phyloP scores from a whole-genome alignment of 345 rosid species.

The Erysimum cheiranthoides region DNA sequence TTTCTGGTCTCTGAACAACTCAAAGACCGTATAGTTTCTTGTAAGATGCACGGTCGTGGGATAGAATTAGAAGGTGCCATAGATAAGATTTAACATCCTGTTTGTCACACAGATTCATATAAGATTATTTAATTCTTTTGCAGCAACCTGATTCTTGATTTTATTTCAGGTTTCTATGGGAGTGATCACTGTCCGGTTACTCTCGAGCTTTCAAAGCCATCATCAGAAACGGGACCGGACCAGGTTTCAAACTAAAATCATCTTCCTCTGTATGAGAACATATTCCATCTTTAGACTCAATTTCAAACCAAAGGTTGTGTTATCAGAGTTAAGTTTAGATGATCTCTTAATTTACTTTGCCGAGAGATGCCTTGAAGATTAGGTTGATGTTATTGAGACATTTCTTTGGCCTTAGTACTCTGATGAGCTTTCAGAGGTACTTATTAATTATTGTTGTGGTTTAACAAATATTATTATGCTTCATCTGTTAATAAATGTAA shows the following conservation, averaged over 20 bases:
- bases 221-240: constrained; percentile 40
- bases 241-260: constrained; percentile 35
- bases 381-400: constrained; percentile 33
- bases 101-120: neutral
- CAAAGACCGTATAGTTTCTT: constrained; percentile 61
- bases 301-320: constrained; percentile 9
- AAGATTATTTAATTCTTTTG: constrained; percentile 13
- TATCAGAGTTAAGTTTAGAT: constrained; percentile 23
- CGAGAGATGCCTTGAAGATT: constrained; percentile 17
- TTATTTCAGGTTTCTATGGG: constrained; percentile 72
- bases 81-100: neutral
- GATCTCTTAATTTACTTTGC: constrained; percentile 19
- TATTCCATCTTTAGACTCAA: neutral
- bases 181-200: constrained; percentile 95
- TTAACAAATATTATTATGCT: neutral
- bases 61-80: constrained; percentile 76
- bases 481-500: constrained; percentile 2
- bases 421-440: constrained; percentile 15
- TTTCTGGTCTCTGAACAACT: constrained; percentile 79
- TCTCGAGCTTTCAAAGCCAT: constrained; percentile 65
- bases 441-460: constrained; percentile 21
- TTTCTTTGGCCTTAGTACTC: constrained; percentile 23
- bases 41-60: constrained; percentile 85
- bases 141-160: constrained; percentile 32
- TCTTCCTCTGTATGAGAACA: constrained; percentile 11